These are phyloP conservation scores for Pterocarpus macrocarpus DNA, from an alignment of 306 rosid genomes.

Conservation along the genomic window DNA sequence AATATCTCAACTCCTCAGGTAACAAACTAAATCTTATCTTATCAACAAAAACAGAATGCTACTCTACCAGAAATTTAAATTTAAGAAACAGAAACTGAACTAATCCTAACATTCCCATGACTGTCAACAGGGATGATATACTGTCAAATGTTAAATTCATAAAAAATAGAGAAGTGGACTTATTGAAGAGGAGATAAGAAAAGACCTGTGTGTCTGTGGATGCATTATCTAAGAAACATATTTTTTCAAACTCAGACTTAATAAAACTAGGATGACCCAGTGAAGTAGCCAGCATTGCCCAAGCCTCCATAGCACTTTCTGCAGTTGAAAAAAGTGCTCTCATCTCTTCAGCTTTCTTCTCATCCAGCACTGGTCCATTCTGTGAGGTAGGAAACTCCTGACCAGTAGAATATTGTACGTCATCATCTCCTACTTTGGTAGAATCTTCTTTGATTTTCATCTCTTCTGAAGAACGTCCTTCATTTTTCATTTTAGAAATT, in stretches of 20 bases:
- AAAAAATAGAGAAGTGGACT: constrained; percentile 35
- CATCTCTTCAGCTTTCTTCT: constrained; percentile 83
- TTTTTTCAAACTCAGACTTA: constrained; percentile 92
- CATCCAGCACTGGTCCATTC: constrained; percentile 61
- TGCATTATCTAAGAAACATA: constrained; percentile 86
- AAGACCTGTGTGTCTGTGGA: constrained; percentile 92
- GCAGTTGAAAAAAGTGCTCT: constrained; percentile 85
- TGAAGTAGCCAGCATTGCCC: constrained; percentile 97
- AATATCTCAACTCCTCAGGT: too few relatives aligned
- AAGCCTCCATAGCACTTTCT: constrained; percentile 97
- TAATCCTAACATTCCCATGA: too few relatives aligned
- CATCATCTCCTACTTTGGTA: constrained; percentile 50
- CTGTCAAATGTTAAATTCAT: not conserved
- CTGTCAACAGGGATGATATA: not conserved
- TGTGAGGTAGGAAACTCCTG: constrained; percentile 55
- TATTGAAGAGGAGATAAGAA: constrained; percentile 42
- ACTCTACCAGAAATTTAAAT: too few relatives aligned
- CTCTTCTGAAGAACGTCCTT: constrained; percentile 57
- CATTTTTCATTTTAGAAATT: constrained; percentile 74
- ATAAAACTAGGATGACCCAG: constrained; percentile 94
- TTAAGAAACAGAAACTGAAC: too few relatives aligned
- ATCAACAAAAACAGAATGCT: too few relatives aligned
- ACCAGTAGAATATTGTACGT: constrained; percentile 38
- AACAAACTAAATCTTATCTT: too few relatives aligned
- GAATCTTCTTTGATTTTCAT: constrained; percentile 52